Evolutionary conservation across 441 rosid genomes (phyloP).

Genomic region (Croton laevigatus): DNA sequence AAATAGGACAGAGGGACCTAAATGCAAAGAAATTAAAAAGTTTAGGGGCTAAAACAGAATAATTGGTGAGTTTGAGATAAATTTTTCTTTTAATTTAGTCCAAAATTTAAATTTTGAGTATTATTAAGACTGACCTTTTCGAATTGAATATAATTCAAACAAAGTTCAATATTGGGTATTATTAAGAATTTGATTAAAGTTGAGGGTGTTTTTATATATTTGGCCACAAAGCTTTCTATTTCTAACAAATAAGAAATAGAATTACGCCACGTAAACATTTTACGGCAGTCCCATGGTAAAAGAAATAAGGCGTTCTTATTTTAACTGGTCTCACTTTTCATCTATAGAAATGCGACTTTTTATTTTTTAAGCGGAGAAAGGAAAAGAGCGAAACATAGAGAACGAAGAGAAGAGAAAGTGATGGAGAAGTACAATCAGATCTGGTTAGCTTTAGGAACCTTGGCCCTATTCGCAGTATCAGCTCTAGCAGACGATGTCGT

Average conservation of each 20-base stretch:
- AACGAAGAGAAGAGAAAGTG: constrained; percentile 9
- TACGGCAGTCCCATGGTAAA: constrained; percentile 8
- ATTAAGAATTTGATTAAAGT: no score
- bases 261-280: background rate
- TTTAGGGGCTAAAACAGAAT: no score
- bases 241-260: constrained; percentile 12
- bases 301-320: background rate
- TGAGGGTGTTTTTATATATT: no score
- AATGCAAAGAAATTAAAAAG: no score
- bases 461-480: constrained; percentile 50
- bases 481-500: constrained; percentile 77
- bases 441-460: constrained; percentile 51
- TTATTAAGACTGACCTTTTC: no score
- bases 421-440: constrained; percentile 70
- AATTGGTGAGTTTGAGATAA: no score
- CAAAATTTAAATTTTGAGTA: no score
- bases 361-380: background rate
- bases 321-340: background rate
- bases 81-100: no score
- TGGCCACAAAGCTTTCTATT: no score
- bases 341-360: background rate
- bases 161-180: no score
- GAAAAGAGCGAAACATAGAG: background rate
- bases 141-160: no score
- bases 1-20: no score